Base-by-base conservation (phyloP, 2,329 filamentous ascomycete species). In the Diaporthe sp. region DNA sequence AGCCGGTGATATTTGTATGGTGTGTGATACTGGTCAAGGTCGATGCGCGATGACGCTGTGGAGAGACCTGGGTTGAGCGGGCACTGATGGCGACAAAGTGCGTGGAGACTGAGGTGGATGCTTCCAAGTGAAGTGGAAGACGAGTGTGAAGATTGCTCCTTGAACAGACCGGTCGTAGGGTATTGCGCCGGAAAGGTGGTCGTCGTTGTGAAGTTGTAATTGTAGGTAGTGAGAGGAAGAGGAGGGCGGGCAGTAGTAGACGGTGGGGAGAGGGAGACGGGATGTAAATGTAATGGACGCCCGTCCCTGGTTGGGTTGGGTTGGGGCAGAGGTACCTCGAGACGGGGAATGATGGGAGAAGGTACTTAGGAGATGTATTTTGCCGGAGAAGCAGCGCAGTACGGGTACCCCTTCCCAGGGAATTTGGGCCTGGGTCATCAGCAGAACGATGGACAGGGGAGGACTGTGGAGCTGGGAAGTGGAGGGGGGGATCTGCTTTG, bases 221-320 rank as follows among this genome's bases (percentile, higher is more conserved):
- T 75, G 73, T 73, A 61, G 62, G 55, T 71, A 73, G 73, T 62
- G 70, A 73, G 71, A 67, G 72, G 65, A 65, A 51, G 51, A 70
- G 72, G 74, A 72, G 72, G 72, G 71, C 44, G 53, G 73, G 44
- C 55, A 71, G 73, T 67, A 57, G 74, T 74, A 9, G 31, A 78
- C 73, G 75, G 78, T 67, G 68, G 75, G 39, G 68, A 71, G 72
- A 70, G 67, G 73, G 68, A 61, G 75, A 75, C 73, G 72, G 75
- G 55, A 79, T 76, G 76, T 79, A 81, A 77, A 79, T 79, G 79
- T 81, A 80, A 80, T 79, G 79, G 79, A 72, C 61, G 71, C 61
- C 67, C 71, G 75, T 71, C 61, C 55, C 57, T 58, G 67, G 62
- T 39, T 22, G 58, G 55, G 78, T 71, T 72, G 72, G 74, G 75